phyloP scores from a whole-genome alignment of 2,329 filamentous ascomycete species.

The Penicillium sp. region DNA sequence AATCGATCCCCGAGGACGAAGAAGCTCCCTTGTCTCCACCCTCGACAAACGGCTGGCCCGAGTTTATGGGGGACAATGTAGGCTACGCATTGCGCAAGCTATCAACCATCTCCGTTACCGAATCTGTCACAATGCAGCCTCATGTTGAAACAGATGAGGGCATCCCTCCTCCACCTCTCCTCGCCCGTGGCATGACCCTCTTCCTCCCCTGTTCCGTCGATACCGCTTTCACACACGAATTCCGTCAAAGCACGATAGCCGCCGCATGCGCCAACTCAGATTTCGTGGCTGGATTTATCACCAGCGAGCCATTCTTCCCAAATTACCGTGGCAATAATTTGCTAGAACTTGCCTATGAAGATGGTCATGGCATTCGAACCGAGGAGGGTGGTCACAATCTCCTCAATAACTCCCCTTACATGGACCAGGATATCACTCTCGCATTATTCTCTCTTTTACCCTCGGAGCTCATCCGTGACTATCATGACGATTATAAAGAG shows the following conservation, averaged over 20 bases:
- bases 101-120: slow-evolving; percentile 45
- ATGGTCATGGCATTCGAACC: slow-evolving; percentile 11
- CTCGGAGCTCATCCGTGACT: slow-evolving; percentile 5
- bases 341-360: slow-evolving; percentile 22
- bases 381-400: slow-evolving; percentile 7
- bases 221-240: slow-evolving; percentile 33
- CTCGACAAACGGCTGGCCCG: slow-evolving; percentile 19
- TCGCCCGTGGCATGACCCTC: slow-evolving; percentile 38
- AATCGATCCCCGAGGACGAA: slow-evolving; percentile 13
- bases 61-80: slow-evolving; percentile 26
- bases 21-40: slow-evolving; percentile 9
- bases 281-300: slow-evolving; percentile 41
- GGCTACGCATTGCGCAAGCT: slow-evolving; percentile 34
- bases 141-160: slow-evolving; percentile 23
- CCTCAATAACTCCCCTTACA: slow-evolving; percentile 11
- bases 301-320: slow-evolving; percentile 37
- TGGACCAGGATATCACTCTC: slow-evolving; percentile 19
- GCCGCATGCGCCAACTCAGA: slow-evolving; percentile 41
- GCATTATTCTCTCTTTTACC: slow-evolving; percentile 30
- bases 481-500: slow-evolving; percentile 16
- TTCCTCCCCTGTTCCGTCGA: slow-evolving; percentile 35
- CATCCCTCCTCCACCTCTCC: slow-evolving; percentile 34
- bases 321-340: slow-evolving; percentile 31
- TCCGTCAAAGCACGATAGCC: slow-evolving; percentile 36
- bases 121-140: slow-evolving; percentile 39